Evolutionary conservation across 768 basidiomycete species (phyloP).

Genomic region (Tremella fuciformis): DNA sequence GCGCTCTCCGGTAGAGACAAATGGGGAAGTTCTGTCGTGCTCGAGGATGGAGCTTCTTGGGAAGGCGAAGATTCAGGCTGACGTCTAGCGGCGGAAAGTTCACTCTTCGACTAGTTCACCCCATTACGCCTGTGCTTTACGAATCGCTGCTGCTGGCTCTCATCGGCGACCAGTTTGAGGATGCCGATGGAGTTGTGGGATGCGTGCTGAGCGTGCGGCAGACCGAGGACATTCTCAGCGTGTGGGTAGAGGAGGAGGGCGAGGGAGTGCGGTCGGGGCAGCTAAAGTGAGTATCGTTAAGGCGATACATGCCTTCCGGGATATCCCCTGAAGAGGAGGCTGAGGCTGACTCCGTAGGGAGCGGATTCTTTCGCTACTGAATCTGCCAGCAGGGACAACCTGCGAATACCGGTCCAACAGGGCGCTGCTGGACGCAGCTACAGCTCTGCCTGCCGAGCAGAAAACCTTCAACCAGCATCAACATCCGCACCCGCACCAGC

Average conservation of each 20-base stretch:
- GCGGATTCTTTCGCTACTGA: constrained; percentile 70
- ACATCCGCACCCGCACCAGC: background rate
- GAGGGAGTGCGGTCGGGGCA: constrained; percentile 73
- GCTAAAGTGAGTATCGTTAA: constrained; percentile 63
- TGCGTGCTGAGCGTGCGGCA: constrained; percentile 85
- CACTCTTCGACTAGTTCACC: constrained; percentile 85
- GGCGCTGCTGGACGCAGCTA: constrained; percentile 41
- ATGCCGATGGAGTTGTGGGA: constrained; percentile 67
- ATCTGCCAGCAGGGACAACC: constrained; percentile 70
- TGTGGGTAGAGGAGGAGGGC: constrained; percentile 85
- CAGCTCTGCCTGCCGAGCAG: constrained; percentile 3
- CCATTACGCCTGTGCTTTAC: constrained; percentile 39
- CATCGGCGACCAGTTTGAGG: constrained; percentile 84
- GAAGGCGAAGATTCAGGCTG: constrained; percentile 3
- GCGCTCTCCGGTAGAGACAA: too few species aligned
- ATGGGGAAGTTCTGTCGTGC: too few species aligned
- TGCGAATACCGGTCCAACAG: constrained; percentile 92
- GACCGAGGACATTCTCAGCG: constrained; percentile 85
- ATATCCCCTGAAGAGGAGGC: too few species aligned
- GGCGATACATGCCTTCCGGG: too few species aligned
- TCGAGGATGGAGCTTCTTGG: too few species aligned
- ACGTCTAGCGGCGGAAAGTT: constrained; percentile 77
- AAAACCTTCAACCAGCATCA: background rate
- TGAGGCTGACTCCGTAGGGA: constrained; percentile 62
- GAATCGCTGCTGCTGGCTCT: constrained; percentile 65